Base-by-base conservation (phyloP, 1,284 basidiomycete species). In the Cystobasidium slooffiae region DNA sequence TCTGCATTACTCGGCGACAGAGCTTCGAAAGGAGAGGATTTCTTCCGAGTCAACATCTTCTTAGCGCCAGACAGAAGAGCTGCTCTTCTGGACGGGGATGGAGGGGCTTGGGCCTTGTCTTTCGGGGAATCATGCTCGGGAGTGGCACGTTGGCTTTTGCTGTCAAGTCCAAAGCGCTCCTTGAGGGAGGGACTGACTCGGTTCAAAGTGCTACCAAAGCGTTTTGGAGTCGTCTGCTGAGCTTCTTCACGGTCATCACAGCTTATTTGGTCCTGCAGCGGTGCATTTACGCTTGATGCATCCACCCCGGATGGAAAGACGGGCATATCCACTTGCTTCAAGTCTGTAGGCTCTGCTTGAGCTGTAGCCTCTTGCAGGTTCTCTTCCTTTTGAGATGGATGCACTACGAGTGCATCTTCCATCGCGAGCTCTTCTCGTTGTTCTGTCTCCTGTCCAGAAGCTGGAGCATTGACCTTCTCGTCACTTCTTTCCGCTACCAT, bases 151-250 rank as follows among this genome's bases (percentile, higher is more conserved):
- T 22, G 41, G 3, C 20, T 43, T 12, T 49, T 51, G 61, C n/a
- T 73, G 3, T 20, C 22, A n/a, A 16, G 44, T 9, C n/a, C 51
- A 43, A 66, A 66, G 22, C 70, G 70, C n/a, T 61, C 70, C 51
- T 66, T 73, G 14, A 73, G 63, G 22, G 70, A 51, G 22, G 70
- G 70, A 37, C 70, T 73, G 53, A 73, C 70, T 16, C 70, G 47
- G 44, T 73, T 73, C 22, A 73, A 56, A 5, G 70, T 47, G 24
- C 44, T 52, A 7, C 70, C 70, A 31, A 73, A 56, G 9, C 55
- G 46, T 43, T 47, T 72, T 10, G 64, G 41, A 3, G 64, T 43
- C 24, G 14, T 22, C 24, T 20, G 53, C 22, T 12, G 24, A 22
- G 16, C 53, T 16, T 55, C 53, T 20, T 20, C 18, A 24, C 10